phyloP scores from a whole-genome alignment of 257 asterid genomes.

The Jacaranda mimosifolia region DNA sequence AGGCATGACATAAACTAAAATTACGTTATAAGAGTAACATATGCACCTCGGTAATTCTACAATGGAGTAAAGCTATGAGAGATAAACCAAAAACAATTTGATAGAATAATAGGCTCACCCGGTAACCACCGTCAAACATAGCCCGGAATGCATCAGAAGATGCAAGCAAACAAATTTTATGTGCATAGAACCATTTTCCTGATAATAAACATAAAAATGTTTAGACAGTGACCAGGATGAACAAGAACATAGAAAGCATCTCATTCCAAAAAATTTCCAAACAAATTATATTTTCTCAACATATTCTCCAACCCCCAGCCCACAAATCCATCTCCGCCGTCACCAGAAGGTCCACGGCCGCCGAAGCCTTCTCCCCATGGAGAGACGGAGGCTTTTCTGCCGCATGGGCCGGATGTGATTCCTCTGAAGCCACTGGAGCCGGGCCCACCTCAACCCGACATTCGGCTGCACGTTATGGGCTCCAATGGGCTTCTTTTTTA shows the following conservation, averaged over 20 bases:
- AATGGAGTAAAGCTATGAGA: neutral
- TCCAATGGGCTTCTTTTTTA: constrained; percentile 33
- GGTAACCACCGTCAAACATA: constrained; percentile 97
- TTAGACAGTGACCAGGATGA: constrained; percentile 24
- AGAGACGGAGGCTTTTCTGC: constrained; percentile 32
- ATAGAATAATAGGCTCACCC: constrained; percentile 62
- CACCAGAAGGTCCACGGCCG: constrained; percentile 53
- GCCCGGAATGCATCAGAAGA: constrained; percentile 98
- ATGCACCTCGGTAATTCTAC: neutral
- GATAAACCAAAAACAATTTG: constrained; percentile 3
- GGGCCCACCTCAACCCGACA: constrained; percentile 45
- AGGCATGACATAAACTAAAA: neutral
- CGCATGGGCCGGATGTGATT: constrained; percentile 44
- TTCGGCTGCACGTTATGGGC: constrained; percentile 42
- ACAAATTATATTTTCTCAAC: no score
- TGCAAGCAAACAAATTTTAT: constrained; percentile 95
- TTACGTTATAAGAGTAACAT: neutral
- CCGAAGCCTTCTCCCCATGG: constrained; percentile 43
- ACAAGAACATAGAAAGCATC: constrained; percentile 13
- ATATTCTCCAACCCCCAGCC: no score
- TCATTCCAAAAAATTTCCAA: no score
- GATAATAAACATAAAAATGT: neutral
- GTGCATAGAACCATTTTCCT: constrained; percentile 86
- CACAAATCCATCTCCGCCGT: constrained; percentile 52
- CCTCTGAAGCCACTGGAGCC: constrained; percentile 50